Evolutionary conservation across 2,329 filamentous ascomycete species (phyloP).

Genomic region (Stachybotrys elegans): DNA sequence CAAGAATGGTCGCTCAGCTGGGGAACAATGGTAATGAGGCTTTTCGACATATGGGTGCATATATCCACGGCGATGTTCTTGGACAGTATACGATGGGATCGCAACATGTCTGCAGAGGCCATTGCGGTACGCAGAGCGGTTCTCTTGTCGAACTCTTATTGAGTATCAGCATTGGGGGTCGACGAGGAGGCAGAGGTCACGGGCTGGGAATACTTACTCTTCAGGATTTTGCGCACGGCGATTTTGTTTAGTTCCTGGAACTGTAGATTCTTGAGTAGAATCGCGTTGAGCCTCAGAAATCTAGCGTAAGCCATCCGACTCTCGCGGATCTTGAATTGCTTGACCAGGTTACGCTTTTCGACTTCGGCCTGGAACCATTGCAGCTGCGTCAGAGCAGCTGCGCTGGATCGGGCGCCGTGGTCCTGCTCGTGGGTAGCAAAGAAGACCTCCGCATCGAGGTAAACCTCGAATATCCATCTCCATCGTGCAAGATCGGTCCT

Average conservation of each 20-base stretch:
- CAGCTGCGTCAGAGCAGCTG: slow-evolving; percentile 61
- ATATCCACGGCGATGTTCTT: slow-evolving; percentile 69
- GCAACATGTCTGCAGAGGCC: slow-evolving; percentile 55
- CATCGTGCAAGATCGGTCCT: slow-evolving; percentile 68
- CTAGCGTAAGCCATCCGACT: slow-evolving; percentile 60
- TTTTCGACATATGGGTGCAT: slow-evolving; percentile 66
- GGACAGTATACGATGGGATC: slow-evolving; percentile 56
- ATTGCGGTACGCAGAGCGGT: slow-evolving; percentile 67
- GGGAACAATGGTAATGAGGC: slow-evolving; percentile 69
- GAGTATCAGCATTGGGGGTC: not conserved
- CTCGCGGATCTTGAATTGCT: slow-evolving; percentile 59
- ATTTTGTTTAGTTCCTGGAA: slow-evolving; percentile 81
- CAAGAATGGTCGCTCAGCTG: slow-evolving; percentile 82
- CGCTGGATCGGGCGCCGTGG: slow-evolving; percentile 61
- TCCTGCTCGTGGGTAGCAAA: slow-evolving; percentile 72
- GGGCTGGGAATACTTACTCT: slow-evolving; percentile 68
- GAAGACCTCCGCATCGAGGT: slow-evolving; percentile 75
- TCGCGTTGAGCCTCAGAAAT: slow-evolving; percentile 69
- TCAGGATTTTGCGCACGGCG: slow-evolving; percentile 78
- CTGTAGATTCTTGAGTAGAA: slow-evolving; percentile 72
- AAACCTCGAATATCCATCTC: slow-evolving; percentile 78
- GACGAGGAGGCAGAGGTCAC: too few species aligned
- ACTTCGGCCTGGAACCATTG: slow-evolving; percentile 69
- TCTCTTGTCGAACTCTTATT: slow-evolving; percentile 75
- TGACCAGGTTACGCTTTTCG: slow-evolving; percentile 50